Conservation (phyloP, 2,329 filamentous ascomycete species). For the Orbilia javanica region DNA sequence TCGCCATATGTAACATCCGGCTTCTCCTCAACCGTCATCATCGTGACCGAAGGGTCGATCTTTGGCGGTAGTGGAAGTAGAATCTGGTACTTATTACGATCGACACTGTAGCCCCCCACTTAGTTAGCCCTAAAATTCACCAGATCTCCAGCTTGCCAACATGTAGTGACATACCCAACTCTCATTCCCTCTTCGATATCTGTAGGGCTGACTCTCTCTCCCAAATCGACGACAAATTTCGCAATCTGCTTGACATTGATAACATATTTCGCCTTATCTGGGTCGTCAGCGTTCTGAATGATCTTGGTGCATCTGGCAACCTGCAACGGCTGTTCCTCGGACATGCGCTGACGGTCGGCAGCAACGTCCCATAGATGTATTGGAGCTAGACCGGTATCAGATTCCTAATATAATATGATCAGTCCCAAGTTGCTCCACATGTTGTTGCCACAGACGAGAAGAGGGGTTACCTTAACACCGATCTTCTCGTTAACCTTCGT, state of each 20-base stretch:
- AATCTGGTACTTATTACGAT: conserved; percentile 99
- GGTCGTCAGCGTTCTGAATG: conserved; percentile 94
- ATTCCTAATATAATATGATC: conserved; percentile 75
- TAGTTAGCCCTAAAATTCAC: conserved; percentile 21
- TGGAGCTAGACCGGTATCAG: conserved; percentile 96
- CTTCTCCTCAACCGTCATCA: conserved; percentile 99
- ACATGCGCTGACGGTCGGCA: conserved; percentile 97
- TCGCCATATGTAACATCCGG: conserved; percentile 99
- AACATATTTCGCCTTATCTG: conserved; percentile 99
- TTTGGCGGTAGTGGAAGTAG: conserved; percentile 95
- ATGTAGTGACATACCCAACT: conserved; percentile 74
- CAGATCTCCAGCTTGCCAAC: not conserved
- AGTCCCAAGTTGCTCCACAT: not conserved
- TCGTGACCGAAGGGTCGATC: conserved; percentile 98
- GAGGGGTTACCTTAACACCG: conserved; percentile 75
- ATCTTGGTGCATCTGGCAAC: conserved; percentile 99
- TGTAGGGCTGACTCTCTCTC: conserved; percentile 94
- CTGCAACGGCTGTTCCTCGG: conserved; percentile 96
- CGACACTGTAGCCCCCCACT: conserved; percentile 72
- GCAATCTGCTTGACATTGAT: conserved; percentile 99
- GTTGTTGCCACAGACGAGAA: not conserved
- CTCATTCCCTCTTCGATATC: conserved; percentile 99
- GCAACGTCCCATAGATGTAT: conserved; percentile 99
- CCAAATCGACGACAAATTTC: conserved; percentile 98
- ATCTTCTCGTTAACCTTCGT: conserved; percentile 99